Evolutionary conservation across 345 rosid genomes (phyloP), one percentile per base, ranked within the genome.

Genomic region (Brassica juncea): DNA sequence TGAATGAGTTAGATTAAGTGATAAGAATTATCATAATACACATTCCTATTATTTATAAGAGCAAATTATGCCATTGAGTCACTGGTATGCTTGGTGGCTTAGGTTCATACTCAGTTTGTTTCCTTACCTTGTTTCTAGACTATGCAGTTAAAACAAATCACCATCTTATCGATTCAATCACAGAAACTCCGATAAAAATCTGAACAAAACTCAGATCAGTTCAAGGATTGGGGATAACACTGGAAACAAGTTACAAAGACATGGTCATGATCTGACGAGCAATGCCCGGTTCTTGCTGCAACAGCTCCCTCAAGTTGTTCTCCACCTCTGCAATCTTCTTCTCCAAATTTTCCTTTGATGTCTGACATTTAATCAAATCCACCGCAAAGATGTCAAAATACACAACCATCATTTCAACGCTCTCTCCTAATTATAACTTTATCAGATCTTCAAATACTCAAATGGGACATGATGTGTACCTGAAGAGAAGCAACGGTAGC

Each of bases 261-360:
- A 93, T 90, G 60, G 97, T 87, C 97, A 95, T 89, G 34, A 91
- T 91, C 80, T 91, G 97, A 28, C 84, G 90, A 76, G 94, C 93
- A 37, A 90, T 89, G 81, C 90, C 93, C 0, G 97, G 97, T 80
- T 93, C 99, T 82, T 95, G 98, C 80, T 89, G 94, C 78, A 95
- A 82, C 75, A 95, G 89, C 87, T 93, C 99, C 87, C 84, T 87
- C 83, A 89, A 79, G 85, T 93, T 93, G 86, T 75, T 90, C 87
- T 93, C 97, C 28, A 89, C 92, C 84, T 93, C 99, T 9, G 85
- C 84, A 42, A 64, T 86, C 81, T 93, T 98, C 86, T 93, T 95
- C 79, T 95, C 97, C 84, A 93, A 79, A 84, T 93, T 93, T 64
- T 95, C 98, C 87, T 85, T 93, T 0, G 97, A 95, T 59, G 87